These are phyloP conservation scores for Ophiostoma triangulosporum DNA, from an alignment of 2,329 filamentous ascomycete genomes.

Conservation along the genomic window DNA sequence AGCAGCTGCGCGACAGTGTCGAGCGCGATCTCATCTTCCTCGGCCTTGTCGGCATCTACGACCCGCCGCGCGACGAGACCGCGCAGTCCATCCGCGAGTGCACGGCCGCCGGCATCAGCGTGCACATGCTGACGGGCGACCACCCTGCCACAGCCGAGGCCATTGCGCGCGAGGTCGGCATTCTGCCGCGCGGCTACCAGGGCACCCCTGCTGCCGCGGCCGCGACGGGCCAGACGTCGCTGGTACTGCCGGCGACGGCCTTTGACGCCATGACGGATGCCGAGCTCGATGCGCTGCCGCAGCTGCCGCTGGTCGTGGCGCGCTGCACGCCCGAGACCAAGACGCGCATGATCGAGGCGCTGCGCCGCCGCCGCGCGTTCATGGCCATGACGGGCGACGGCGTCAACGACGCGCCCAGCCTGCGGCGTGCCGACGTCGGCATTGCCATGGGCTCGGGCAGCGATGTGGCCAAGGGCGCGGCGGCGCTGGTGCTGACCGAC, in stretches of 20 bases:
- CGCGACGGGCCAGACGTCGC: slow-evolving; percentile 42
- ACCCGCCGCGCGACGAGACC: slow-evolving; percentile 72
- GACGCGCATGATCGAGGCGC: slow-evolving; percentile 79
- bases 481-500: slow-evolving; percentile 71
- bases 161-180: slow-evolving; percentile 67
- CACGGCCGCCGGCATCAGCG: slow-evolving; percentile 58
- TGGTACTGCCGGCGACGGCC: slow-evolving; percentile 63
- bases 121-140: slow-evolving; percentile 78
- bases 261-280: slow-evolving; percentile 66
- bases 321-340: slow-evolving; percentile 78
- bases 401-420: slow-evolving; percentile 73
- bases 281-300: slow-evolving; percentile 61
- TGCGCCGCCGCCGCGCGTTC: slow-evolving; percentile 62
- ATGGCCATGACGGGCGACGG: slow-evolving; percentile 84
- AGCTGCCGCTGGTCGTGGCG: slow-evolving; percentile 69
- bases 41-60: slow-evolving; percentile 76
- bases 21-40: slow-evolving; percentile 59
- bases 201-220: slow-evolving; percentile 35
- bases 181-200: slow-evolving; percentile 51
- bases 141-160: slow-evolving; percentile 66
- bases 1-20: slow-evolving; percentile 37
- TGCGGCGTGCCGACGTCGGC: slow-evolving; percentile 70
- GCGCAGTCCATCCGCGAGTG: slow-evolving; percentile 58
- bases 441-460: slow-evolving; percentile 86
- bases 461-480: slow-evolving; percentile 73